Base-by-base conservation (phyloP, 148 eudicot genomes). In the Salicornia ramosissima region DNA sequence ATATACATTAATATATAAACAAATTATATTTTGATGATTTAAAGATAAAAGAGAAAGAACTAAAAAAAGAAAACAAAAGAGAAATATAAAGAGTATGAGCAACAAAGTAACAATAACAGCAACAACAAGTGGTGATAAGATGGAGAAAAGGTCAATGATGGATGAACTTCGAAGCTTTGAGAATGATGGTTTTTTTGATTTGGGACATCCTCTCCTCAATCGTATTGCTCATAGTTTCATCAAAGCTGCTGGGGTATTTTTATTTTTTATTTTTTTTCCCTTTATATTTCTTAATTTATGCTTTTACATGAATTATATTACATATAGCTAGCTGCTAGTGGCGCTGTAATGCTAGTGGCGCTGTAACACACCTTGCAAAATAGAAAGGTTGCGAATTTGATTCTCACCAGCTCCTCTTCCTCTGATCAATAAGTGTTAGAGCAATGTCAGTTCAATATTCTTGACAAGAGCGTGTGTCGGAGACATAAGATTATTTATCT, bases 141-240 rank as follows among this genome's bases (percentile, higher is more conserved):
- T 77, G 77, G 91, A 85, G 67, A 85, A 74, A 0, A 66, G 83
- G 56, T 76, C 97, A 3, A 22, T 87, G 24, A 29, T 86, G 47
- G 89, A 87, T 77, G 97, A 89, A 55, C 61, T 89, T 0, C 71
- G 77, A 3, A 75, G 80, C 62, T 90, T 86, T 45, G 81, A 86
- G 69, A 88, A 82, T 60, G 88, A 86, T 0, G 79, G 82, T 2
- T 71, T 71, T 60, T 84, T 90, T 52, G 96, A 90, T 72, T 80
- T 93, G 14, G 96, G 96, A 36, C 96, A 93, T 46, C 98, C 96
- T 71, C 90, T 93, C 26, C 90, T 93, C 36, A 93, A 93, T 67
- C 96, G 98, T 68, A 72, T 93, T 59, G 86, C 88, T 33, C 84
- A 87, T 43, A 80, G 83, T 80, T 93, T 93, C 57, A 69, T 88